These are phyloP conservation scores for Myxozyma udenii DNA, from an alignment of 805 yeast species.

Conservation along the genomic window DNA sequence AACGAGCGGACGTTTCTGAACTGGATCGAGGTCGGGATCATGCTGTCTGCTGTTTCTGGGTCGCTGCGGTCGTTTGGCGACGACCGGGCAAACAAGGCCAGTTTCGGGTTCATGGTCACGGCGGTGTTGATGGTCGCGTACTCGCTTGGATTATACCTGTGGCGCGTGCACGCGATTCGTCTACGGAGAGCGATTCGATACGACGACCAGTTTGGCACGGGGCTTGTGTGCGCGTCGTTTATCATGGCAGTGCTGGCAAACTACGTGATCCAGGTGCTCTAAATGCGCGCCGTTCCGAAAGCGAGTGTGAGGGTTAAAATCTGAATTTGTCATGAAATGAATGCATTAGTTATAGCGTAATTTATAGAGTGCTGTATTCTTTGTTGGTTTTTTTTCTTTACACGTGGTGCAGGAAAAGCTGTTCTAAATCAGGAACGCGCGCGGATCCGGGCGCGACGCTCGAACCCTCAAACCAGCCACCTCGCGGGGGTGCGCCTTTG, in stretches of 20 bases:
- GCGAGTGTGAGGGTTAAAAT: too few species aligned
- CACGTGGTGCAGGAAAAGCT: too few species aligned
- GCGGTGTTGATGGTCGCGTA: slow-evolving; percentile 72
- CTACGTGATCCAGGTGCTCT: slow-evolving; percentile 29
- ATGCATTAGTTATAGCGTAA: neutral
- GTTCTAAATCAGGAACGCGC: too few species aligned
- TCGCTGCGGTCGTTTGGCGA: slow-evolving; percentile 83
- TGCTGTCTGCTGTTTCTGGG: slow-evolving; percentile 85
- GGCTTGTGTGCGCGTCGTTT: slow-evolving; percentile 70
- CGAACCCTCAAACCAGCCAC: too few species aligned
- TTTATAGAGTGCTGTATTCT: neutral
- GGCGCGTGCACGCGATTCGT: slow-evolving; percentile 81
- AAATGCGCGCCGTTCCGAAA: neutral
- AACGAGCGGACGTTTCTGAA: slow-evolving; percentile 91
- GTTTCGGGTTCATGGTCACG: slow-evolving; percentile 80
- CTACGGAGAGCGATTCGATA: slow-evolving; percentile 77
- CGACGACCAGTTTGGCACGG: slow-evolving; percentile 86
- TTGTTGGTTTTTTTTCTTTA: neutral
- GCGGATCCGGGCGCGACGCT: too few species aligned
- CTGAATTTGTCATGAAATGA: neutral
- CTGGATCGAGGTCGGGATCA: slow-evolving; percentile 88
- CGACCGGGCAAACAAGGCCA: slow-evolving; percentile 60
- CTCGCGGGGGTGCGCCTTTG: too few species aligned
- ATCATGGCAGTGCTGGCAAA: slow-evolving; percentile 59
- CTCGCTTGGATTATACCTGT: slow-evolving; percentile 68